Conservation (phyloP, 116 monocot genomes). For the Iris pallida region DNA sequence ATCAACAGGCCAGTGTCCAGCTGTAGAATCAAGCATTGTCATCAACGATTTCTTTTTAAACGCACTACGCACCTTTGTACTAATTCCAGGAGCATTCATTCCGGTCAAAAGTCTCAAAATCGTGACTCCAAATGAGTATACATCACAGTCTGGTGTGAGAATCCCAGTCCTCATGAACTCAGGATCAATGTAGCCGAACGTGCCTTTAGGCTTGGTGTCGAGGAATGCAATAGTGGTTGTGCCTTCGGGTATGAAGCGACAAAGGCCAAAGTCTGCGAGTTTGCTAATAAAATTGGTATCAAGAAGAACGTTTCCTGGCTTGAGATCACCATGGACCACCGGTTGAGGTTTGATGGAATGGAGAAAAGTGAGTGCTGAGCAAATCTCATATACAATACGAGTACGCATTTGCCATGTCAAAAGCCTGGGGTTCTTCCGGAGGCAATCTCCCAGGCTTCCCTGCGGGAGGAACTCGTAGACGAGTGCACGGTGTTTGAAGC, state of each 20-base stretch:
- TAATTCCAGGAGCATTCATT: conserved; percentile 7
- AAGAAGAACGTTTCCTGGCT: conserved; percentile 37
- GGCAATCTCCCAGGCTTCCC: too few relatives aligned
- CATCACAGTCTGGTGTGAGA: conserved; percentile 35
- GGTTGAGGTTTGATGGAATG: conserved; percentile 18
- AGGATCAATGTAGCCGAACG: too few relatives aligned
- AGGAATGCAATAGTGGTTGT: conserved; percentile 5
- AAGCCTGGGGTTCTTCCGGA: too few relatives aligned
- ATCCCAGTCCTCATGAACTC: too few relatives aligned
- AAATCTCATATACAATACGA: too few relatives aligned
- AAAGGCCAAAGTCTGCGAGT: conserved; percentile 27
- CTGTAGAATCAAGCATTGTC: conserved; percentile 22
- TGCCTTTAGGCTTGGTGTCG: too few relatives aligned
- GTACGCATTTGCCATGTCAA: too few relatives aligned
- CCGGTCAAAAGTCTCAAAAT: conserved; percentile 33
- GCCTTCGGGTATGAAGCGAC: neutral
- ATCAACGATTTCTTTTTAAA: neutral
- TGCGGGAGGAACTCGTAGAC: too few relatives aligned
- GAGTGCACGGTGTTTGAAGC: too few relatives aligned
- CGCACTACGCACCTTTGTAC: conserved; percentile 17
- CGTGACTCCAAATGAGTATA: conserved; percentile 36
- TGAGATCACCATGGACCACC: conserved; percentile 34
- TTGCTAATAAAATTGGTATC: conserved; percentile 24
- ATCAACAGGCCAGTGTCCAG: conserved; percentile 30
- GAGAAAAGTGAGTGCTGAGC: too few relatives aligned